A percentile compares a stretch with the other conserved stretches of the same genome.
phyloP scores from a whole-genome alignment of 1,139 yeast genomes.

The Hyphopichia pseudoburtonii region DNA sequence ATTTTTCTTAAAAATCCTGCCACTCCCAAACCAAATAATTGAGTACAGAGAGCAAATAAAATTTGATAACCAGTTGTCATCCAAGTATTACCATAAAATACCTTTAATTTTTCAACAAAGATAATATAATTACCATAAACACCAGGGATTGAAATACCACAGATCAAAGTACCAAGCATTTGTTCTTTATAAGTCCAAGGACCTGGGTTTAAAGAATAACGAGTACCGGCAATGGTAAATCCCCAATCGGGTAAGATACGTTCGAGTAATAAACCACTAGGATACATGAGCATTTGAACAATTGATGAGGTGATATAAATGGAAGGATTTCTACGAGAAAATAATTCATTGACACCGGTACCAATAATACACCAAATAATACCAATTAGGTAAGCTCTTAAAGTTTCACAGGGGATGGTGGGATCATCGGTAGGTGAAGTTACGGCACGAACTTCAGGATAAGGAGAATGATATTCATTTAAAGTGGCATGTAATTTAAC shows the following conservation, averaged over 20 bases:
- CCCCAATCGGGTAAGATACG: conserved; percentile 20
- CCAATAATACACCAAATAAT: conserved; percentile 46
- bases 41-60: conserved; percentile 50
- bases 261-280: conserved; percentile 20
- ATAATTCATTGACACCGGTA: conserved; percentile 11
- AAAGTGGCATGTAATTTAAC: conserved; percentile 38
- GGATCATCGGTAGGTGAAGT: conserved; percentile 55
- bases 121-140: conserved; percentile 22
- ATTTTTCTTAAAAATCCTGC: conserved; percentile 61
- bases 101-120: conserved; percentile 15
- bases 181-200: conserved; percentile 30
- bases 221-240: conserved; percentile 10
- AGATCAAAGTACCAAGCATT: conserved; percentile 27
- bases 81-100: conserved; percentile 30
- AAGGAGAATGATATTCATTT: conserved; percentile 54
- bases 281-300: conserved; percentile 25
- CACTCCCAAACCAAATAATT: conserved; percentile 61
- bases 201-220: conserved; percentile 25
- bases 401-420: conserved; percentile 49
- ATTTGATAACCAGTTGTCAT: conserved; percentile 52
- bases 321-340: conserved; percentile 10
- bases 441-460: conserved; percentile 64
- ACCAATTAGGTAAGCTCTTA: conserved; percentile 53
- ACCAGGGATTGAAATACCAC: conserved; percentile 17
- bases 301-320: conserved; percentile 15